phyloP scores from a whole-genome alignment of 176 grass and related monocot species.

The Elymus sibiricus region DNA sequence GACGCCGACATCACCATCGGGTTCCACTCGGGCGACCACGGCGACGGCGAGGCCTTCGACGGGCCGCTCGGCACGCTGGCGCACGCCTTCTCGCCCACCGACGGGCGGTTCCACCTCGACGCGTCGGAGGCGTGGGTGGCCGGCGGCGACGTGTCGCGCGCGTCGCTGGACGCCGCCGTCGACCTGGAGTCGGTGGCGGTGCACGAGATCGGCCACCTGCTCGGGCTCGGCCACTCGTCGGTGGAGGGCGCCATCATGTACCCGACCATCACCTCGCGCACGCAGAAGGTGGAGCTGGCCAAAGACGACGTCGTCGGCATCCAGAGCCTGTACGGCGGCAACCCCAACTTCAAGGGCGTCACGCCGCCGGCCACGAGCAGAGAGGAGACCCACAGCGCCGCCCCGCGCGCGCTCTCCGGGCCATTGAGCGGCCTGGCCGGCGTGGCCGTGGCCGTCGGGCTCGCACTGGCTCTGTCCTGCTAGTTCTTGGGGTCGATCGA shows the following conservation, averaged over 20 bases:
- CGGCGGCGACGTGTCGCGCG: slow-evolving; percentile 27
- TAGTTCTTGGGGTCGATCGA: background rate
- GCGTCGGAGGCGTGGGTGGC: slow-evolving; percentile 81
- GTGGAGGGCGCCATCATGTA: slow-evolving; percentile 69
- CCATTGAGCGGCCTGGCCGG: background rate
- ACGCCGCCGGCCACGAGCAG: slow-evolving; percentile 33
- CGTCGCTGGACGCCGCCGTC: slow-evolving; percentile 40
- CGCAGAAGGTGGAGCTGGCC: slow-evolving; percentile 65
- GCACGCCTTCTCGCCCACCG: slow-evolving; percentile 87
- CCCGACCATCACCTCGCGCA: slow-evolving; percentile 57
- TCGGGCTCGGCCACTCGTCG: slow-evolving; percentile 76
- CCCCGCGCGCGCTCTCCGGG: background rate
- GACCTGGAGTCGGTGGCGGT: slow-evolving; percentile 95
- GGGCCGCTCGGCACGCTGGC: slow-evolving; percentile 78
- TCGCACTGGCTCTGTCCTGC: slow-evolving; percentile 4
- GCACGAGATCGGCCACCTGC: slow-evolving; percentile 95
- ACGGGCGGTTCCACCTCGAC: slow-evolving; percentile 91
- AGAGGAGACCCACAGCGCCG: slow-evolving; percentile 50
- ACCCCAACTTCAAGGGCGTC: slow-evolving; percentile 69
- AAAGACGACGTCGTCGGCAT: slow-evolving; percentile 68
- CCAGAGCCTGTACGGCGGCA: slow-evolving; percentile 73
- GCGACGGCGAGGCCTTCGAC: slow-evolving; percentile 86
- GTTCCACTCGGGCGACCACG: slow-evolving; percentile 66
- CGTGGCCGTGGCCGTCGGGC: background rate
- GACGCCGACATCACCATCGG: slow-evolving; percentile 79